These are phyloP conservation scores for Kodamaea fukazawae DNA, from an alignment of 805 yeast genomes.

Conservation along the genomic window DNA sequence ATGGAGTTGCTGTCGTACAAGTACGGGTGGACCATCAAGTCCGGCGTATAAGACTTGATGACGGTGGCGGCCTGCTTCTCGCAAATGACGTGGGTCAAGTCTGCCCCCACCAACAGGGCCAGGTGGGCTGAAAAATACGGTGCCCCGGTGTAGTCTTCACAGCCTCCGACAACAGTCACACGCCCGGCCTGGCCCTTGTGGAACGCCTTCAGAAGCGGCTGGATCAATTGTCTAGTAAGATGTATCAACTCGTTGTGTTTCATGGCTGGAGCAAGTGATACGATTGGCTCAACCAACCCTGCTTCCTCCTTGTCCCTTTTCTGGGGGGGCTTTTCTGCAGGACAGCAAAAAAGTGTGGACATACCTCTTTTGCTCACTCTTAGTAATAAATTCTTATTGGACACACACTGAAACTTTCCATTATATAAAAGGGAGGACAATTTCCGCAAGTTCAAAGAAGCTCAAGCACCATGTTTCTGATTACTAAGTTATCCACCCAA, in stretches of 20 bases:
- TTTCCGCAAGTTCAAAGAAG: background rate
- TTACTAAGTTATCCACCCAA: slow-evolving; percentile 16
- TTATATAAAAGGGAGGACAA: slow-evolving; percentile 4
- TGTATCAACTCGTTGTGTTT: slow-evolving; percentile 4
- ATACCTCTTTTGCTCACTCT: too few relatives aligned
- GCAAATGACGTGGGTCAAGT: slow-evolving; percentile 87
- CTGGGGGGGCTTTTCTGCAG: slow-evolving; percentile 1
- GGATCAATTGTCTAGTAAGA: slow-evolving; percentile 38
- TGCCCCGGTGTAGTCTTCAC: slow-evolving; percentile 96
- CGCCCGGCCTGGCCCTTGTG: slow-evolving; percentile 94
- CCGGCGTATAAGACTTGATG: slow-evolving; percentile 86
- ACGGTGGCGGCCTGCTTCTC: slow-evolving; percentile 73
- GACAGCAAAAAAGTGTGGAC: slow-evolving; percentile 1
- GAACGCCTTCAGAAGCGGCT: slow-evolving; percentile 68
- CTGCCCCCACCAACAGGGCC: slow-evolving; percentile 81
- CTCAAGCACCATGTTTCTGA: slow-evolving; percentile 4
- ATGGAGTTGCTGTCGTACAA: slow-evolving; percentile 49
- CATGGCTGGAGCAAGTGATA: too few relatives aligned
- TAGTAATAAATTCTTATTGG: too few relatives aligned
- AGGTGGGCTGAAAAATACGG: slow-evolving; percentile 90
- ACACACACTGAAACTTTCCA: slow-evolving; percentile 1
- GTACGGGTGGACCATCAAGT: slow-evolving; percentile 95
- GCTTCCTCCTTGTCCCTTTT: background rate
- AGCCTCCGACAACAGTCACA: slow-evolving; percentile 86
- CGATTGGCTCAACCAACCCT: background rate